These are phyloP conservation scores for Eucalyptus dawsonii DNA, from an alignment of 345 rosid species.

Conservation along the genomic window DNA sequence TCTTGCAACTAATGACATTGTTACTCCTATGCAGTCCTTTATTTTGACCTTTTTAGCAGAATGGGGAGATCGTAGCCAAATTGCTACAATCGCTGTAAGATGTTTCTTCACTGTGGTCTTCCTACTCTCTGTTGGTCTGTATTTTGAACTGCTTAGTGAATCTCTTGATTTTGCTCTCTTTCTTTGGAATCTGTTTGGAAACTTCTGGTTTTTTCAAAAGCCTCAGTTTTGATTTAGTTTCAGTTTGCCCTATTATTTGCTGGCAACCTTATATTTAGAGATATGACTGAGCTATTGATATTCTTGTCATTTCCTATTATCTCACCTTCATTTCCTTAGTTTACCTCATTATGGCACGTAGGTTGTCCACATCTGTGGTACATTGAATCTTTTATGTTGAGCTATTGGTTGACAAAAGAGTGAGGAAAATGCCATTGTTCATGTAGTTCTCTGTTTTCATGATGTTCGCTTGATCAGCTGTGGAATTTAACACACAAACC, in stretches of 20 bases:
- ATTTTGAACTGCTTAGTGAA: not conserved
- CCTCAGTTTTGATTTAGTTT: not conserved
- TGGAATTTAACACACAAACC: not conserved
- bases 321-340: not conserved
- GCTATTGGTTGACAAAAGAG: not conserved
- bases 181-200: not conserved
- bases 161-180: not conserved
- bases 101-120: not conserved
- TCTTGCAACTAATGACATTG: not conserved
- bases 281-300: not conserved
- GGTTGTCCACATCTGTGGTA: not conserved
- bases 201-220: not conserved
- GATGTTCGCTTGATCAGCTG: not conserved
- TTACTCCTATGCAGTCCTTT: conserved; percentile 54
- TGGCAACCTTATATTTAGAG: not conserved
- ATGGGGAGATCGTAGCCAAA: conserved; percentile 99
- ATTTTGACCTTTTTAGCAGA: conserved; percentile 91
- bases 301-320: not conserved
- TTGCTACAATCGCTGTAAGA: conserved; percentile 99
- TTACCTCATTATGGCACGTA: not conserved
- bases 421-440: not conserved
- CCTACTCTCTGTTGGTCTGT: not conserved
- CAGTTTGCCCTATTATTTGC: not conserved
- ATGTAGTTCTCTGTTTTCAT: not conserved
- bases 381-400: not conserved